Conservation (phyloP, 495 filamentous ascomycete genomes). For the Hyphodiscus hymeniophilus region DNA sequence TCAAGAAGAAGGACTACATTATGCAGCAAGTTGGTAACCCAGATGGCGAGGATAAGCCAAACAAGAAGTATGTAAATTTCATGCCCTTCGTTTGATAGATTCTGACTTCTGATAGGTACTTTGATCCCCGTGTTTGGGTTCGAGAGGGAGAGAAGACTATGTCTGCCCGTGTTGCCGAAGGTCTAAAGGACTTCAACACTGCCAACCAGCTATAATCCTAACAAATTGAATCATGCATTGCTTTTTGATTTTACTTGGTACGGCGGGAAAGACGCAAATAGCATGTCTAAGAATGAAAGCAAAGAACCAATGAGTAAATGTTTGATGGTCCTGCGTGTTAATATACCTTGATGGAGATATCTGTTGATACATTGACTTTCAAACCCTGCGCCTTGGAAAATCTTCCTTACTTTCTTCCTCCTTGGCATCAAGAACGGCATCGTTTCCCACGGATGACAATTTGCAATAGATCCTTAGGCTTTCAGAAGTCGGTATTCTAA, state of each 20-base stretch:
- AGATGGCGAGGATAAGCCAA: slow-evolving; percentile 90
- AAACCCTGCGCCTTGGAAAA: too few relatives aligned
- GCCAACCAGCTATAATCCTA: slow-evolving; percentile 67
- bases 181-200: slow-evolving; percentile 87
- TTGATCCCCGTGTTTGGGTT: slow-evolving; percentile 52
- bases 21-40: slow-evolving; percentile 83
- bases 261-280: background rate
- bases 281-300: too few relatives aligned
- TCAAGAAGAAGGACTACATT: slow-evolving; percentile 93
- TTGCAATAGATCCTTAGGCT: too few relatives aligned
- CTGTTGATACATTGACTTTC: too few relatives aligned
- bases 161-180: slow-evolving; percentile 69
- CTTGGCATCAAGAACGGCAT: too few relatives aligned
- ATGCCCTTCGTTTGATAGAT: background rate
- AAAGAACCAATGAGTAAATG: too few relatives aligned
- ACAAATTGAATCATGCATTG: background rate
- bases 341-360: too few relatives aligned
- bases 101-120: slow-evolving; percentile 26
- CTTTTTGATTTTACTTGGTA: slow-evolving; percentile 1
- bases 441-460: too few relatives aligned
- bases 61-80: slow-evolving; percentile 74
- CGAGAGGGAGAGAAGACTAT: slow-evolving; percentile 98
- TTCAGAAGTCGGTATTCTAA: too few relatives aligned
- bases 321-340: too few relatives aligned
- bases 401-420: too few relatives aligned